A percentile compares a stretch with the other conserved stretches of the same genome.
These are phyloP conservation scores for Ophiostoma triangulosporum DNA, from an alignment of 2,329 filamentous ascomycete species.

Conservation along the genomic window DNA sequence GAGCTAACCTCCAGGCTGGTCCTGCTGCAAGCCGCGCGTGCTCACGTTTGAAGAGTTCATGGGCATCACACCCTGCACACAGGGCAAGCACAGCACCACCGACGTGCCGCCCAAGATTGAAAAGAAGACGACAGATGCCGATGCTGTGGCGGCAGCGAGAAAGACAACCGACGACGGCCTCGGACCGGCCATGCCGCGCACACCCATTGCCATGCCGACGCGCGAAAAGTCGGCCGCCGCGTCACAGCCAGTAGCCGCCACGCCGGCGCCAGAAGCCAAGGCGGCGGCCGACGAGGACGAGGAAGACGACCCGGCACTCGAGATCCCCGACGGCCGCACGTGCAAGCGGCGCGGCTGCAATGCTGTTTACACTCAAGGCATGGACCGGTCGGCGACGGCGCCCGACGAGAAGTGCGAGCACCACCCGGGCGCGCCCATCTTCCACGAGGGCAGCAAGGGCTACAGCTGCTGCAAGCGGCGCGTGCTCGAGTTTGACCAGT, in stretches of 20 bases:
- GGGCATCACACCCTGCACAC: conserved; percentile 79
- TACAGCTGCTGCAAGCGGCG: conserved; percentile 94
- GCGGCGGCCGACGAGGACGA: conserved; percentile 49
- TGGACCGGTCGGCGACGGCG: conserved; percentile 30
- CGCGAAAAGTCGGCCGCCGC: conserved; percentile 16
- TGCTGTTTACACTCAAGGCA: conserved; percentile 46
- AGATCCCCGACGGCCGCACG: conserved; percentile 57
- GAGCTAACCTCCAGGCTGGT: conserved; percentile 59
- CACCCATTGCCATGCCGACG: conserved; percentile 29
- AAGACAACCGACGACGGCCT: conserved; percentile 12
- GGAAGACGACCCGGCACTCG: conserved; percentile 65
- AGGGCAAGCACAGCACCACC: conserved; percentile 80
- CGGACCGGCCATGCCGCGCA: conserved; percentile 24
- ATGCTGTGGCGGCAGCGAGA: conserved; percentile 25
- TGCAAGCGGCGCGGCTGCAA: conserved; percentile 73
- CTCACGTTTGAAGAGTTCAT: conserved; percentile 98
- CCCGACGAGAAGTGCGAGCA: conserved; percentile 67
- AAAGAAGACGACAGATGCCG: conserved; percentile 37
- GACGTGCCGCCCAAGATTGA: conserved; percentile 53
- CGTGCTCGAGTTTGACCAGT: conserved; percentile 94
- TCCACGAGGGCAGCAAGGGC: conserved; percentile 96
- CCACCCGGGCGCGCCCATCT: conserved; percentile 82
- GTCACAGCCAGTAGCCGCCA: conserved; percentile 17
- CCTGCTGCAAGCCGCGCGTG: conserved; percentile 95
- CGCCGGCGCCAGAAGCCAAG: conserved; percentile 21